Evolutionary conservation across 495 filamentous ascomycete genomes (phyloP), one percentile per base, ranked within the genome.

Genomic region (Rusavskia elegans): DNA sequence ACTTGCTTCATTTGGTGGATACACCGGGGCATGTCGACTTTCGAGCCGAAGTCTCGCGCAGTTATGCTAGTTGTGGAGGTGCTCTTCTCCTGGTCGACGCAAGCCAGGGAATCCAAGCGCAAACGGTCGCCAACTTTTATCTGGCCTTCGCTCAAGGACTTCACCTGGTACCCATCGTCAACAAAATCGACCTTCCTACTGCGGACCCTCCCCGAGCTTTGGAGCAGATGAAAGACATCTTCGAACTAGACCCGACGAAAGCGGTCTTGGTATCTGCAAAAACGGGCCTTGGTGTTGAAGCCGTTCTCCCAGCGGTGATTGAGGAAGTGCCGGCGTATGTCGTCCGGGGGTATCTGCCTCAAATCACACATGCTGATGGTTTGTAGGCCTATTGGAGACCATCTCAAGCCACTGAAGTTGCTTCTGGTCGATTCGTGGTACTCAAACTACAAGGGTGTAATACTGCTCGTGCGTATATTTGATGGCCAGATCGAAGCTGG

Each of bases 1-100:
- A 97, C 66, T 72, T 98, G 25, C 70, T 98, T 13, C 92, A 98
- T 68, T 73, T 98, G 40, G 89, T 98, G 48, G 92, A 98, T 68
- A 98, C 92, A 0, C 92, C 92, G 11, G 92, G 92, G 9, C 92
- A 98, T 71, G 92, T 98, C 40, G 92, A 98, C 67, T 98, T 98
- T 66, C 79, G 92, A 36, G 89, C 92, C 36, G 92, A 98, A 61
- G 92, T 98, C 5, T 88, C 86, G 35, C 77, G 93, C 45, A 93
- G 86, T 54, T 98, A 97, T 68, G 89, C 92, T 27, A 88, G 83
- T 55, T 97, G 93, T 64, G 92, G 90, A 53, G 93, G 93, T 53
- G 92, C 93, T 7, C 63, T 98, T 45, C 72, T 98, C 25, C 72
- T 98, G 5, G 92, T 98, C 0, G 92, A 98, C 74, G 83, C 82